A percentile compares a stretch with the other conserved stretches of the same genome.
Evolutionary conservation across 129 eudicot genomes (phyloP).

Genomic region (Arctium minus): DNA sequence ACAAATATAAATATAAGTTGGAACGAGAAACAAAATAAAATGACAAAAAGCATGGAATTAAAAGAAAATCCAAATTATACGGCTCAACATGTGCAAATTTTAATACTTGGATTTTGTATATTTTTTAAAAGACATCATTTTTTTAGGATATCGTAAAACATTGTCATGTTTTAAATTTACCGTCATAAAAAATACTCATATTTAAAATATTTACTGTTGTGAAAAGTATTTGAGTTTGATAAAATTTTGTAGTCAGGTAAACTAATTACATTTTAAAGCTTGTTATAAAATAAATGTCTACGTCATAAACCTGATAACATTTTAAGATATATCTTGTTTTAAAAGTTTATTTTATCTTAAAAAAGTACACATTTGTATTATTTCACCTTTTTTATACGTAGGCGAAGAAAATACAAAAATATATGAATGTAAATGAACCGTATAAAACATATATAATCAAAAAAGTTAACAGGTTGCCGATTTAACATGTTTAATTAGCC

Average conservation of each 20-base stretch:
- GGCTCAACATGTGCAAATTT: constrained; percentile 5
- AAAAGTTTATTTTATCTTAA: too few species aligned
- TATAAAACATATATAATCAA: too few species aligned
- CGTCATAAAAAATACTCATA: background rate
- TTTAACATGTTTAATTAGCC: too few species aligned
- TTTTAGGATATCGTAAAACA: background rate
- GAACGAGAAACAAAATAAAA: constrained; percentile 15
- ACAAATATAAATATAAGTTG: background rate
- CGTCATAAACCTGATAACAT: background rate
- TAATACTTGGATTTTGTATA: background rate
- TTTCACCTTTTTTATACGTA: too few species aligned
- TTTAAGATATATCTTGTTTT: too few species aligned
- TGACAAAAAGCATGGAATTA: constrained; percentile 27
- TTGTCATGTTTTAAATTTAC: background rate
- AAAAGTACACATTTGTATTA: too few species aligned
- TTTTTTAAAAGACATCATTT: background rate
- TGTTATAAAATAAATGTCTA: background rate
- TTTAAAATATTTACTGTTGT: background rate
- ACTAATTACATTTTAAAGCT: background rate
- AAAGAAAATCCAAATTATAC: constrained; percentile 34
- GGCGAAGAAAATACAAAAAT: too few species aligned
- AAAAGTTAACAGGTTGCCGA: too few species aligned
- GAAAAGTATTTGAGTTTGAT: background rate
- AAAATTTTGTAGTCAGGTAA: background rate
- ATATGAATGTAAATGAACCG: background rate